Base-by-base conservation (phyloP, 441 rosid species). In the Geranium incanum region DNA sequence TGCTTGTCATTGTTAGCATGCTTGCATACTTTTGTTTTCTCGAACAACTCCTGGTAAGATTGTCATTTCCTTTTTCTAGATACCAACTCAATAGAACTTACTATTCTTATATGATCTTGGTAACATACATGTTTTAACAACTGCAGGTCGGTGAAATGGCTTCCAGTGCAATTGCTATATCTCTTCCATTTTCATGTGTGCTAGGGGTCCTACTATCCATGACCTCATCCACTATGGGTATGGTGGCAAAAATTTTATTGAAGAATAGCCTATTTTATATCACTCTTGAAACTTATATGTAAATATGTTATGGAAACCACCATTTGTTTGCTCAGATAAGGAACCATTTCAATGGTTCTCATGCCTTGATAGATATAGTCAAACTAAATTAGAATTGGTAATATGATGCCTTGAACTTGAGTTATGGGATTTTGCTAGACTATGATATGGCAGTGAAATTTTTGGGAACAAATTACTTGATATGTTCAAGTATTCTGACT, bases 1-100 rank as follows among this genome's bases (percentile, higher is more conserved):
- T 81, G 71, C 86, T 81, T 28, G 77, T 81, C 75, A 75, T 83
- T 81, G 78, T 83, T 75, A 81, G 84, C 82, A 75, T 79, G 78
- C 84, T 81, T 59, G 84, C 81, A 6, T 83, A 80, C 73, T 83
- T 83, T 70, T 83, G 84, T 80, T 83, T 80, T 72, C 67, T 80
- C 60, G 82, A 81, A 76, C 81, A 80, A 59, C 82, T 83, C 74
- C 74, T 83, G 81, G 86, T 72, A 71, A 57, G 68, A 11, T 65
- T 1, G 13, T 9, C 45, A 13, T 5, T 36, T 65, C 15, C 11
- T 36, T 36, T 36, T 36, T 65, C 45, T 43, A 65, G 36, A 36
- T 1, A 57, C 63, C 15, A 8, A 57, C 9, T 16, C 15, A 0
- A 36, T 37, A 11, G 43, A 11, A 52, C 62, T 16, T 67, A 45